phyloP scores from a whole-genome alignment of 2,329 filamentous ascomycete species.

The Orbilia quercus region DNA sequence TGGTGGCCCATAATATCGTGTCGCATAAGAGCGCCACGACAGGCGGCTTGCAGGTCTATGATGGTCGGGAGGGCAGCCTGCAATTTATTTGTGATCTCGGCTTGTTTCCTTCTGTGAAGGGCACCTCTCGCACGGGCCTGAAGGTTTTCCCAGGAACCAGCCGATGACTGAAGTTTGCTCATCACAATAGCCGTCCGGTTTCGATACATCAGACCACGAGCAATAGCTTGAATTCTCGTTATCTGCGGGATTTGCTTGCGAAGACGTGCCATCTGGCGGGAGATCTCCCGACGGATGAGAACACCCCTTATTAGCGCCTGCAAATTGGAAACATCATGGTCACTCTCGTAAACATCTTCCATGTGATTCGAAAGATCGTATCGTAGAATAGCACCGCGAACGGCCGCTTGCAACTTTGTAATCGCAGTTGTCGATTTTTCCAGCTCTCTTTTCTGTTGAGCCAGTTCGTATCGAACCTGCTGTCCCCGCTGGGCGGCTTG shows the following conservation, averaged over 20 bases:
- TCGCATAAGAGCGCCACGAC: constrained; percentile 79
- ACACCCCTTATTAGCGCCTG: constrained; percentile 63
- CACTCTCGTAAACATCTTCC: constrained; percentile 57
- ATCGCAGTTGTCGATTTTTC: constrained; percentile 64
- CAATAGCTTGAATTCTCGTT: constrained; percentile 73
- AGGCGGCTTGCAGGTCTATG: constrained; percentile 77
- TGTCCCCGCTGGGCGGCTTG: constrained; percentile 68
- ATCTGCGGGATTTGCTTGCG: constrained; percentile 25
- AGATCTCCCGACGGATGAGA: constrained; percentile 64
- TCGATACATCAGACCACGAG: constrained; percentile 75
- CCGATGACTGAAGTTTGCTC: constrained; percentile 67
- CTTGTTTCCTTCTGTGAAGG: constrained; percentile 70
- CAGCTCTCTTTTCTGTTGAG: constrained; percentile 63
- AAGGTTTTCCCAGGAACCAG: constrained; percentile 68
- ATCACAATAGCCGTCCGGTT: constrained; percentile 69
- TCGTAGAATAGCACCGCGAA: constrained; percentile 62
- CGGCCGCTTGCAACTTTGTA: constrained; percentile 69
- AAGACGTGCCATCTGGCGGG: constrained; percentile 59
- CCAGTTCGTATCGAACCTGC: constrained; percentile 64
- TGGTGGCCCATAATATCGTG: constrained; percentile 83
- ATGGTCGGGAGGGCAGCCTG: constrained; percentile 69
- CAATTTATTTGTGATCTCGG: constrained; percentile 68
- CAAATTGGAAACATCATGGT: constrained; percentile 56
- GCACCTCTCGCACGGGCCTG: constrained; percentile 76
- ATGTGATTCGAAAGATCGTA: constrained; percentile 55